Percentiles rank a stretch among this genome's conserved stretches.
These are phyloP conservation scores for Aspergillus homomorphus DNA, from an alignment of 495 filamentous ascomycete species.

Conservation along the genomic window DNA sequence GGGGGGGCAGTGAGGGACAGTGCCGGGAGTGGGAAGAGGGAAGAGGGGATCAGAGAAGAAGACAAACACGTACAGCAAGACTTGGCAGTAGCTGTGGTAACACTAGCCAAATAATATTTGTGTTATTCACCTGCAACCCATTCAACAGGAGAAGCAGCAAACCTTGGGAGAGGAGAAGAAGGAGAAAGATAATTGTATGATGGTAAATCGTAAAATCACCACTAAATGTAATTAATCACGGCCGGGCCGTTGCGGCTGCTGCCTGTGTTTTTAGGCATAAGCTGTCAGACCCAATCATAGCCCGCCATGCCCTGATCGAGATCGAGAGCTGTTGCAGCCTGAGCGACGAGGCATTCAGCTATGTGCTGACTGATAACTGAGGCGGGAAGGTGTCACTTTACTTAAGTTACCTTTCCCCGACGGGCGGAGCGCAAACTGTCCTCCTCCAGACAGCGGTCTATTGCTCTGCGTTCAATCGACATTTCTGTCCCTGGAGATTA, in stretches of 20 bases:
- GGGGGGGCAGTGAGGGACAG: neutral
- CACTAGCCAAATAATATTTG: neutral
- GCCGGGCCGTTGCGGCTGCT: neutral
- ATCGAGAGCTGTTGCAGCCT: no score
- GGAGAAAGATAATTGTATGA: neutral
- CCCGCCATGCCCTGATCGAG: no score
- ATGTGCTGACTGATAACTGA: neutral
- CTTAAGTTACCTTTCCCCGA: neutral
- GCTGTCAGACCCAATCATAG: neutral
- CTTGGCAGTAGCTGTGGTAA: neutral
- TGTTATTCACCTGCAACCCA: neutral
- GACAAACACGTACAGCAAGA: neutral
- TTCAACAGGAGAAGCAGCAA: neutral
- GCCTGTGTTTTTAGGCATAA: neutral
- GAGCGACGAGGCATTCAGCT: no score
- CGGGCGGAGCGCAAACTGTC: neutral
- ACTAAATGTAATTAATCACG: neutral
- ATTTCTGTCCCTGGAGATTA: neutral
- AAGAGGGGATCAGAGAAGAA: neutral
- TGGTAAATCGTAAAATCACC: neutral
- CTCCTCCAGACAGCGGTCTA: neutral
- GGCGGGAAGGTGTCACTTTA: no score
- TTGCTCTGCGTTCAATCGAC: neutral
- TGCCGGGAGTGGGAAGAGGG: constrained; percentile 1
- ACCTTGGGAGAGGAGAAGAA: no score